Conservation (phyloP, 1,284 basidiomycete species). For the Pseudozyma hubeiensis region DNA sequence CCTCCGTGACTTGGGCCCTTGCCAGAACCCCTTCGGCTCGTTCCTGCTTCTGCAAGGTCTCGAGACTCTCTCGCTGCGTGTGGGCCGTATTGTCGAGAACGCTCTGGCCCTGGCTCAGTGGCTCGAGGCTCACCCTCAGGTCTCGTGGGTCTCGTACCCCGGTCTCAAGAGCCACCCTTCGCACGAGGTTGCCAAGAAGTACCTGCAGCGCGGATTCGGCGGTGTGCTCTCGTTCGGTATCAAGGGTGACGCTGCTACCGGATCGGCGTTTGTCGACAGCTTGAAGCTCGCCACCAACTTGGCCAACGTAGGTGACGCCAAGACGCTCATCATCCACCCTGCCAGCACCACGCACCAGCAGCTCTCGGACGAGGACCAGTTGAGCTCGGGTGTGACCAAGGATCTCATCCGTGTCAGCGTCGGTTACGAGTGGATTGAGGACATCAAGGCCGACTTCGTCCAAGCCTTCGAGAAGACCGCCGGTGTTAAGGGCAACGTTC, state of each 20-base stretch:
- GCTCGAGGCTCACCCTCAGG: slow-evolving; percentile 78
- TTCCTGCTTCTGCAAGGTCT: slow-evolving; percentile 87
- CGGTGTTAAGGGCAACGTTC: slow-evolving; percentile 43
- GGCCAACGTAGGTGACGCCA: slow-evolving; percentile 64
- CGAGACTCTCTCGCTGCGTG: slow-evolving; percentile 84
- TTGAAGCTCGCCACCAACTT: slow-evolving; percentile 75
- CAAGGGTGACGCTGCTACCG: slow-evolving; percentile 76
- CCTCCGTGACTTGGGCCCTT: slow-evolving; percentile 81
- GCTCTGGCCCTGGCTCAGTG: slow-evolving; percentile 80
- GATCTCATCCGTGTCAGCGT: slow-evolving; percentile 82
- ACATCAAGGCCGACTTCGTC: slow-evolving; percentile 81
- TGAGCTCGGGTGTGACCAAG: slow-evolving; percentile 79
- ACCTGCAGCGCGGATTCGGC: slow-evolving; percentile 73
- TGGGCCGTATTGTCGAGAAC: slow-evolving; percentile 81
- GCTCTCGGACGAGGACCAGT: slow-evolving; percentile 78
- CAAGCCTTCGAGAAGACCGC: slow-evolving; percentile 71
- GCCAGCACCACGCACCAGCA: slow-evolving; percentile 86
- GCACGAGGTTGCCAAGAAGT: slow-evolving; percentile 75
- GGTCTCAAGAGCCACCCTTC: slow-evolving; percentile 78
- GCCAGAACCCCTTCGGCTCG: slow-evolving; percentile 82
- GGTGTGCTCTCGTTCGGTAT: slow-evolving; percentile 86
- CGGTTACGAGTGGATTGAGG: slow-evolving; percentile 84
- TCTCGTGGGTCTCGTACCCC: slow-evolving; percentile 85
- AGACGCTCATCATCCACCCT: slow-evolving; percentile 74
- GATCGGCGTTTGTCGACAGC: slow-evolving; percentile 79